Evolutionary conservation across 768 basidiomycete genomes (phyloP).

Genomic region (Boletus tylopilopsis): DNA sequence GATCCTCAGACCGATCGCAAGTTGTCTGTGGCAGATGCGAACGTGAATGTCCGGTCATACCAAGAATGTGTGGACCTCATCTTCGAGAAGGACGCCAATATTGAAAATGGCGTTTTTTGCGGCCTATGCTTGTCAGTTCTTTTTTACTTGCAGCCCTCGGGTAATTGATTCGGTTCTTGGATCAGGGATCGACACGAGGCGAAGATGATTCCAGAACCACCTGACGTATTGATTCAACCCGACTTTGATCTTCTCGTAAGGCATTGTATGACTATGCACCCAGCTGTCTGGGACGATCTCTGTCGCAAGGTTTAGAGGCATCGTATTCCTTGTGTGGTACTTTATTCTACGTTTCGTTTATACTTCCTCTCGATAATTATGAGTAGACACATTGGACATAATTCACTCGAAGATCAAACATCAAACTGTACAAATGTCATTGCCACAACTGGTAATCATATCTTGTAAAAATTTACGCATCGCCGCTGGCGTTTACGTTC

Average conservation of each 20-base stretch:
- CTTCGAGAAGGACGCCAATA: conserved; percentile 32
- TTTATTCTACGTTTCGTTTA: conserved; percentile 12
- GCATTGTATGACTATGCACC: conserved; percentile 50
- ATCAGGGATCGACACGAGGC: conserved; percentile 26
- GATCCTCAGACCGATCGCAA: conserved; percentile 1
- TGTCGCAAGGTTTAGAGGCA: conserved; percentile 19
- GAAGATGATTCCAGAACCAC: conserved; percentile 26
- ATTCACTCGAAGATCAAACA: neutral
- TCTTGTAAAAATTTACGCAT: too few relatives aligned
- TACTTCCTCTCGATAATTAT: conserved; percentile 15
- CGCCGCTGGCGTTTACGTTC: neutral
- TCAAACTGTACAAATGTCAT: too few relatives aligned
- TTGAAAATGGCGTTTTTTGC: conserved; percentile 36
- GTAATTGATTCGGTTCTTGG: neutral
- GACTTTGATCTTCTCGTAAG: conserved; percentile 40
- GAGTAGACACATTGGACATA: conserved; percentile 1
- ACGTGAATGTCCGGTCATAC: conserved; percentile 36
- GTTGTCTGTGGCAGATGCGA: neutral
- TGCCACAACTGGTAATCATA: too few relatives aligned
- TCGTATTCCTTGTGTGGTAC: neutral
- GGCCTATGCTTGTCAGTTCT: conserved; percentile 51
- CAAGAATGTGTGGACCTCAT: conserved; percentile 39
- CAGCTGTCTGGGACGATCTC: conserved; percentile 45
- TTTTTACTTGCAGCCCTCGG: neutral
- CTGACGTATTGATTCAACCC: conserved; percentile 27